Percentiles rank a stretch among this genome's conserved stretches.
phyloP scores from a whole-genome alignment of 1,139 yeast genomes.

The Suhomyces ambrosiae region DNA sequence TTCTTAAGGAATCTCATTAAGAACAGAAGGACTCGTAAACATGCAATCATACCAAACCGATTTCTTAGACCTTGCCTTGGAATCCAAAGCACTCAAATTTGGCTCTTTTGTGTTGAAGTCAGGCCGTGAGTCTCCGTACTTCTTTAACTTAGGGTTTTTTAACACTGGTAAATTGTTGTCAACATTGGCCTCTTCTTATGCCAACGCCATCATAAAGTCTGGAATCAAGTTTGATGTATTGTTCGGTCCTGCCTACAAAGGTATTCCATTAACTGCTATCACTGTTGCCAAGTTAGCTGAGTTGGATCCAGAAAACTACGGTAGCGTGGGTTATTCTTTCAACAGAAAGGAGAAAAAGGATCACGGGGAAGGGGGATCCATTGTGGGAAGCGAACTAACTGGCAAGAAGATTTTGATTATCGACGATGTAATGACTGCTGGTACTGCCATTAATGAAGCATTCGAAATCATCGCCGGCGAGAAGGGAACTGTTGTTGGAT shows the following conservation, averaged over 20 bases:
- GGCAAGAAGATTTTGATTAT: constrained; percentile 78
- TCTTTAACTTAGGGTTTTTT: constrained; percentile 91
- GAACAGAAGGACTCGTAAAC: constrained; percentile 4
- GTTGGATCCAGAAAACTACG: constrained; percentile 75
- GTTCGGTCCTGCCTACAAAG: constrained; percentile 98
- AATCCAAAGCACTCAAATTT: constrained; percentile 78
- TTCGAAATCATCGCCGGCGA: constrained; percentile 73
- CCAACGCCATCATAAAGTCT: constrained; percentile 78
- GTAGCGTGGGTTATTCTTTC: constrained; percentile 67
- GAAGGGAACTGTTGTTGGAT: constrained; percentile 76
- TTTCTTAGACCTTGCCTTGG: constrained; percentile 80
- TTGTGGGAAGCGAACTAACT: constrained; percentile 79
- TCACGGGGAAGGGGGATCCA: constrained; percentile 97
- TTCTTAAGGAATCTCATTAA: constrained; percentile 8
- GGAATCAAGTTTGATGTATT: constrained; percentile 85
- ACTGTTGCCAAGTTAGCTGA: constrained; percentile 92
- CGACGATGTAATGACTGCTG: constrained; percentile 98
- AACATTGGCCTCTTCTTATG: constrained; percentile 83
- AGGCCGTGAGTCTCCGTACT: constrained; percentile 93
- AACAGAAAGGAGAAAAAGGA: constrained; percentile 93
- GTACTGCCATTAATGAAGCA: constrained; percentile 96
- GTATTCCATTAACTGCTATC: constrained; percentile 92
- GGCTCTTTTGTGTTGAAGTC: constrained; percentile 89
- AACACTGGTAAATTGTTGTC: constrained; percentile 77
- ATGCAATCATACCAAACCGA: constrained; percentile 54